These are phyloP conservation scores for Phytophthora citricola DNA, from an alignment of 352 stramenopile species.

Conservation along the genomic window DNA sequence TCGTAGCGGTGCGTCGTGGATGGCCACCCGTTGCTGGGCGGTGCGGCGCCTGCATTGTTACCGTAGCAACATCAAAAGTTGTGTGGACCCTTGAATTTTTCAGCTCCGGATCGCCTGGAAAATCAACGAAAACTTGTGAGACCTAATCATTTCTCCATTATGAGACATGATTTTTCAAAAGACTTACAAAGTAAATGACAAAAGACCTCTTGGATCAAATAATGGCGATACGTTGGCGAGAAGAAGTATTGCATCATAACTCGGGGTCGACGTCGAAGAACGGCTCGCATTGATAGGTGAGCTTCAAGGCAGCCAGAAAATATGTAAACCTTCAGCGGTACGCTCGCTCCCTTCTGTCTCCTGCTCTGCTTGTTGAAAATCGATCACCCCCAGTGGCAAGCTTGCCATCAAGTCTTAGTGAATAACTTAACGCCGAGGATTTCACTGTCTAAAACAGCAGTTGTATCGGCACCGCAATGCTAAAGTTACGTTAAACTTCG, in stretches of 20 bases:
- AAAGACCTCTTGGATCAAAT: constrained; percentile 9
- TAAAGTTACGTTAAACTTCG: constrained; percentile 20
- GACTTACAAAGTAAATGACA: not conserved
- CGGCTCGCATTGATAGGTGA: constrained; percentile 17
- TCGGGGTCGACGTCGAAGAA: constrained; percentile 14
- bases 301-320: constrained; percentile 8
- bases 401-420: no score
- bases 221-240: constrained; percentile 1
- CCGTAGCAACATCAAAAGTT: constrained; percentile 8
- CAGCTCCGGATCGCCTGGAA: constrained; percentile 2
- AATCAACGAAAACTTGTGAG: constrained; percentile 16
- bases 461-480: constrained; percentile 1
- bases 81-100: constrained; percentile 13
- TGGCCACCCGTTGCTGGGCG: constrained; percentile 17
- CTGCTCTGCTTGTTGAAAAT: not conserved
- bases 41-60: constrained; percentile 1
- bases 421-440: no score
- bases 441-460: no score
- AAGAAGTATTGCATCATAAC: constrained; percentile 6
- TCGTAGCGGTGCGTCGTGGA: not conserved
- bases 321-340: not conserved
- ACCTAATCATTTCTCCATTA: constrained; percentile 4
- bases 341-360: not conserved
- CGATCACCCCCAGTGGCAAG: no score
- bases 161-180: constrained; percentile 13